Conservation (phyloP, 2,329 filamentous ascomycete species). For the Colletotrichum sp. region DNA sequence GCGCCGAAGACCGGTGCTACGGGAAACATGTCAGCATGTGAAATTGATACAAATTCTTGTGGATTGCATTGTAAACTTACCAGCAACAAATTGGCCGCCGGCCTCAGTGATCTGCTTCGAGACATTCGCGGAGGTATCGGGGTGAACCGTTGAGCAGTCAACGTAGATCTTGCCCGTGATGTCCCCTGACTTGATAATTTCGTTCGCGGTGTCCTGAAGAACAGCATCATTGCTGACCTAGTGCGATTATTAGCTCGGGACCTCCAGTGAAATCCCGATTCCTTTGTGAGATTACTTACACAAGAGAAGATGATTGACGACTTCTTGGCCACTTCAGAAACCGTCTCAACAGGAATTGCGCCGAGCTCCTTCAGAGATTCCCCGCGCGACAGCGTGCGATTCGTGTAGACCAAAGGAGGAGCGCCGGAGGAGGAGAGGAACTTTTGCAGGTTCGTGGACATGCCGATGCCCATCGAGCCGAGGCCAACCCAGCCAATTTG, state of each 20-base stretch:
- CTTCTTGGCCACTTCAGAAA: constrained; percentile 35
- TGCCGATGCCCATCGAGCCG: constrained; percentile 45
- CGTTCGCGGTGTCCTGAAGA: not conserved
- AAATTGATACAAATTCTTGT: not conserved
- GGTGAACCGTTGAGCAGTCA: constrained; percentile 29
- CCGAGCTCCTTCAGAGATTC: constrained; percentile 34
- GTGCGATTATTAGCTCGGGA: not conserved
- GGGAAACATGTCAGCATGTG: not conserved
- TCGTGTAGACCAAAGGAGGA: constrained; percentile 63
- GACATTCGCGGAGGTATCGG: constrained; percentile 29
- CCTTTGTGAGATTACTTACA: constrained; percentile 28
- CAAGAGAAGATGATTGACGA: constrained; percentile 45
- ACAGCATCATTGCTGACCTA: constrained; percentile 31
- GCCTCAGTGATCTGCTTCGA: not conserved
- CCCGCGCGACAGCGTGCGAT: constrained; percentile 42
- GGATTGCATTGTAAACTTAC: not conserved
- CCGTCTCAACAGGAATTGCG: constrained; percentile 34
- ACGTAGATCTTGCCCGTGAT: constrained; percentile 21
- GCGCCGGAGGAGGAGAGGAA: constrained; percentile 61
- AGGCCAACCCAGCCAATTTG: constrained; percentile 31
- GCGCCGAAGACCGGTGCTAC: constrained; percentile 45
- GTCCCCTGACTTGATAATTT: constrained; percentile 33
- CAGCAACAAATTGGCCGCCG: constrained; percentile 45
- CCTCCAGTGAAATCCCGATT: not conserved
- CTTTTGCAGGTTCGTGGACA: constrained; percentile 36